Percentiles rank a stretch among this genome's conserved stretches.
phyloP scores from a whole-genome alignment of 306 rosid species.

The Luffa acutangula region DNA sequence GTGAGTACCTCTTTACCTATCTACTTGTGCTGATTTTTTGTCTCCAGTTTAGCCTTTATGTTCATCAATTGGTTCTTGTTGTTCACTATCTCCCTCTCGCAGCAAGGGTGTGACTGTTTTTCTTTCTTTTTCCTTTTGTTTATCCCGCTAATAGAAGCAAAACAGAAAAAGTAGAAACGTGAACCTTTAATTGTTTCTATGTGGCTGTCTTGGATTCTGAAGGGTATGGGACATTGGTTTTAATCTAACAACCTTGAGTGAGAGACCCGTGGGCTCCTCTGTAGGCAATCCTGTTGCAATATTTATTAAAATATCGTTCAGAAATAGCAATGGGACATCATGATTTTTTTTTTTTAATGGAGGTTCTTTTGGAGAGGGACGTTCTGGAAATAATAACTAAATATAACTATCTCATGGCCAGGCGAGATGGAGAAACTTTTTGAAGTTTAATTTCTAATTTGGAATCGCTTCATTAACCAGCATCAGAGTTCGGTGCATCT shows the following conservation, averaged over 20 bases:
- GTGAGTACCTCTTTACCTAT: constrained; percentile 35
- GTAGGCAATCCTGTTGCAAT: background rate
- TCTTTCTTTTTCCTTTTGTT: background rate
- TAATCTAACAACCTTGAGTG: background rate
- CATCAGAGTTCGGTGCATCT: background rate
- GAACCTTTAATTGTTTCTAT: background rate
- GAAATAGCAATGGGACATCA: background rate
- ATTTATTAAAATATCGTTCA: background rate
- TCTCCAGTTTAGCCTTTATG: background rate
- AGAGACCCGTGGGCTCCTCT: background rate
- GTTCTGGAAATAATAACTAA: background rate
- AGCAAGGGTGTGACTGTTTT: background rate
- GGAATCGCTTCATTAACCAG: background rate
- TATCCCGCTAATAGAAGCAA: background rate
- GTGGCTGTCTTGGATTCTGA: background rate
- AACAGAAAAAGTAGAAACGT: background rate
- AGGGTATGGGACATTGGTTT: background rate
- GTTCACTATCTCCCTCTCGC: background rate
- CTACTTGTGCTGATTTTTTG: background rate
- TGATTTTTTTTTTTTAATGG: background rate
- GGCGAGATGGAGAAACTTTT: background rate
- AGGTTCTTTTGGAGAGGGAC: background rate
- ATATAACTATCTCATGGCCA: background rate
- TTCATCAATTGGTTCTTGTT: background rate
- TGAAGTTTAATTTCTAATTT: background rate